Conservation (phyloP, 2,329 filamentous ascomycete genomes). For the Verticillium dahliae region DNA sequence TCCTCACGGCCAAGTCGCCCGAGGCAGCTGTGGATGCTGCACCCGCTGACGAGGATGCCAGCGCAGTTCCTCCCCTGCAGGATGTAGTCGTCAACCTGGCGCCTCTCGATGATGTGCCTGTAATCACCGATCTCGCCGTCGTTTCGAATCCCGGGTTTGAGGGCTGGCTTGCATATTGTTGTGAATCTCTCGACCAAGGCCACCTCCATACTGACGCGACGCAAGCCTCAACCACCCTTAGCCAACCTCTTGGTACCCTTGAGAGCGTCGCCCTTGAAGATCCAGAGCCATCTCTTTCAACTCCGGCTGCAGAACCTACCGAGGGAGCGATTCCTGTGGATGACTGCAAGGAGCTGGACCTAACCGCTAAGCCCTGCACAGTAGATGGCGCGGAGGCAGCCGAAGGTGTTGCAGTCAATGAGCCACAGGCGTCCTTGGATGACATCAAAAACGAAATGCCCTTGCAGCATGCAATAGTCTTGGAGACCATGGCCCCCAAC, state of each 20-base stretch:
- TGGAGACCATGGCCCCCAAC: neutral
- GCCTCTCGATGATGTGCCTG: neutral
- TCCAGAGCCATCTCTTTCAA: too few relatives aligned
- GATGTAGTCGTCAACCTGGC: neutral
- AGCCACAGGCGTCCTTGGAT: neutral
- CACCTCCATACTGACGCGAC: neutral
- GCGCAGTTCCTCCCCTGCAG: neutral
- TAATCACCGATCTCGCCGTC: too few relatives aligned
- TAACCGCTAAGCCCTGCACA: neutral
- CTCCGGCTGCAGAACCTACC: too few relatives aligned
- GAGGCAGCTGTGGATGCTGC: neutral
- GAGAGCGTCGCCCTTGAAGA: too few relatives aligned
- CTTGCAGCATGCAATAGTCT: neutral
- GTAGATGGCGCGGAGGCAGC: neutral
- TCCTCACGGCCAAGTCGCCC: neutral
- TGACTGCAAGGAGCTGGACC: neutral
- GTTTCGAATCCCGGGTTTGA: neutral
- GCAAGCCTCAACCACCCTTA: too few relatives aligned
- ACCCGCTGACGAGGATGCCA: neutral
- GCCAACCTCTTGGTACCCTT: too few relatives aligned
- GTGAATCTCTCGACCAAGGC: neutral
- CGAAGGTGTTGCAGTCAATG: neutral
- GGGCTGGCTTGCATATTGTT: neutral
- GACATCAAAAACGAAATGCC: neutral
- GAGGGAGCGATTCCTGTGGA: neutral